Evolutionary conservation across 2,329 filamentous ascomycete species (phyloP), one percentile per base, ranked within the genome.

Genomic region (Blastomyces emzantsi): DNA sequence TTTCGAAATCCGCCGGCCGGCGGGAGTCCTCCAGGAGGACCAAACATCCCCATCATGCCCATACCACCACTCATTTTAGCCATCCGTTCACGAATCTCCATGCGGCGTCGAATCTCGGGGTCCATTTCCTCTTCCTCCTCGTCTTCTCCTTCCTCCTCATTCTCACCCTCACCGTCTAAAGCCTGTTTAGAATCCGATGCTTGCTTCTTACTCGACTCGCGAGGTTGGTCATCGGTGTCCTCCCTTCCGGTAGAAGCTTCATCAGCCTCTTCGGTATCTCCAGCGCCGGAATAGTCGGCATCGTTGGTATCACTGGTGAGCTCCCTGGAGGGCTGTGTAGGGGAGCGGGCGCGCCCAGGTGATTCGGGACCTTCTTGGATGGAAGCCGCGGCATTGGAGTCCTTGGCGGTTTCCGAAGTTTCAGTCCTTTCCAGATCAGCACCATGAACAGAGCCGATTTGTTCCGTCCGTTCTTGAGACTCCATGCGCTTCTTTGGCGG

Each of bases 51-150:
- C 73, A 91, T 87, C 88, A 97, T 96, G 57, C 91, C 91, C 90
- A 96, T 96, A 28, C 93, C 93, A 63, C 93, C 93, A 69, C 93
- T 96, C 89, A 99, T 94, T 78, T 96, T 97, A 56, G 94, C 94
- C 91, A 99, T 99, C 70, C 94, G 87, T 66, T 94, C 92, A 65
- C 94, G 86, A 41, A 99, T 81, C 73, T 97, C 93, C 77, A 96
- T 87, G 73, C 88, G 90, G 61, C 92, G 88, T 68, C 85, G 87
- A 28, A 90, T 82, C 74, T 99, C 94, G 0, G 92, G 91, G 71
- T 97, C 92, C 61, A 95, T 81, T 19, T 96, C 85, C 2, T 83
- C 84, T 22, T 83, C 83, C 28, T 82, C 82, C 13, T 77, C 80
- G 19, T 78, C 79, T 41, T 76, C 79, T 15, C 79, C 78, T 62